phyloP scores from a whole-genome alignment of 2,329 filamentous ascomycete genomes.

The Botrytis deweyae region DNA sequence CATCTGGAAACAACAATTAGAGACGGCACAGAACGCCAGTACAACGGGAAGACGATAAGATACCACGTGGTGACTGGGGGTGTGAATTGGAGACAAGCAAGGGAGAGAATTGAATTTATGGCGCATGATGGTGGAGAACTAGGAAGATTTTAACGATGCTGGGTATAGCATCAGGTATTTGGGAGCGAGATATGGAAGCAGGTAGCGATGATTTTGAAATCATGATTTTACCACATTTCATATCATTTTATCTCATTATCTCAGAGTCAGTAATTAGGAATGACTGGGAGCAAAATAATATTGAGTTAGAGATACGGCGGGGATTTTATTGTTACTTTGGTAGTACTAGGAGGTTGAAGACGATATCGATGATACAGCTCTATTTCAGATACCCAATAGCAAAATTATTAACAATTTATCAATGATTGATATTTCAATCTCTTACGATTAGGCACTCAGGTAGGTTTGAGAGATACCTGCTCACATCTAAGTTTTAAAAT shows the following conservation, averaged over 20 bases:
- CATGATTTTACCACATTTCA: not conserved
- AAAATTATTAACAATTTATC: not conserved
- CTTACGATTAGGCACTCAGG: not conserved
- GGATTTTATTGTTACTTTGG: not conserved
- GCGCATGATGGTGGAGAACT: not conserved
- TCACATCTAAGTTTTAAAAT: not conserved
- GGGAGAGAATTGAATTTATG: not conserved
- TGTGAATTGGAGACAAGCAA: not conserved
- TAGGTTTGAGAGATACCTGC: not conserved
- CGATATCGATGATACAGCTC: not conserved
- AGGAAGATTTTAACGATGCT: not conserved
- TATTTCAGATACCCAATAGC: not conserved
- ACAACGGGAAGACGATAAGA: constrained; percentile 12
- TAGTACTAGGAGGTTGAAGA: not conserved
- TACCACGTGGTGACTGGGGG: not conserved
- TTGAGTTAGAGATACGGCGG: not conserved
- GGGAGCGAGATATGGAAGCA: not conserved
- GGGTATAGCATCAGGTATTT: not conserved
- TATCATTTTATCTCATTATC: not conserved
- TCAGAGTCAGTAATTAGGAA: not conserved
- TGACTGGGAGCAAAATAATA: not conserved
- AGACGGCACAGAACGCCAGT: constrained; percentile 43
- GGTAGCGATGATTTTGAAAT: not conserved
- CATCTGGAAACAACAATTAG: constrained; percentile 64
- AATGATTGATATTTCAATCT: not conserved